Conservation (phyloP, 2,329 filamentous ascomycete species). For the Fusarium drepaniforme region DNA sequence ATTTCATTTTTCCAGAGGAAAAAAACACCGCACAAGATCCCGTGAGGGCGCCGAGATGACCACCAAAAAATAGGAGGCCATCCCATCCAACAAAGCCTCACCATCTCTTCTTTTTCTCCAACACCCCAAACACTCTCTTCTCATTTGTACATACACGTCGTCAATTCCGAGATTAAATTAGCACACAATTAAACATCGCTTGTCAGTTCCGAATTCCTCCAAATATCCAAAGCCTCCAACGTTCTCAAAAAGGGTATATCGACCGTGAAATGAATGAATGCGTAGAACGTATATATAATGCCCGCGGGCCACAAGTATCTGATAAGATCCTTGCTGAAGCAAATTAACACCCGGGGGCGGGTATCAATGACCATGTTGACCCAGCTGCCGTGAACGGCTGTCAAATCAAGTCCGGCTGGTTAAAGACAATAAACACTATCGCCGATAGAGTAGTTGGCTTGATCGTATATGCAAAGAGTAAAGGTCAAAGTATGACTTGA, state of each 20-base stretch:
- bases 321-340: slow-evolving; percentile 21
- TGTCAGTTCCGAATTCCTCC: slow-evolving; percentile 29
- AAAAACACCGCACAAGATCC: slow-evolving; percentile 24
- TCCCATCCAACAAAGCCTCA: slow-evolving; percentile 27
- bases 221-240: slow-evolving; percentile 41
- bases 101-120: slow-evolving; percentile 21
- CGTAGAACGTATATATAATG: slow-evolving; percentile 45
- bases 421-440: slow-evolving; percentile 51
- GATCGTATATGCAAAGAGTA: slow-evolving; percentile 44
- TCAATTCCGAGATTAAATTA: slow-evolving; percentile 40
- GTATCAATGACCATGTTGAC: slow-evolving; percentile 27
- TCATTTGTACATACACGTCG: slow-evolving; percentile 44
- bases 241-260: slow-evolving; percentile 47
- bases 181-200: slow-evolving; percentile 35
- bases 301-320: slow-evolving; percentile 33
- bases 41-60: slow-evolving; percentile 22
- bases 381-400: slow-evolving; percentile 7
- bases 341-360: slow-evolving; percentile 32
- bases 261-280: slow-evolving; percentile 45
- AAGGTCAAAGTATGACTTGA: slow-evolving; percentile 37
- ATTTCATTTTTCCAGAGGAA: slow-evolving; percentile 34
- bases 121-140: slow-evolving; percentile 28
- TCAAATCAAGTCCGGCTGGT: slow-evolving; percentile 4
- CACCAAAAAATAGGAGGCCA: slow-evolving; percentile 12
- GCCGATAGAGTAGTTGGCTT: slow-evolving; percentile 46